Conservation (phyloP, 2,329 filamentous ascomycete genomes). For the Colletotrichum simmondsii region DNA sequence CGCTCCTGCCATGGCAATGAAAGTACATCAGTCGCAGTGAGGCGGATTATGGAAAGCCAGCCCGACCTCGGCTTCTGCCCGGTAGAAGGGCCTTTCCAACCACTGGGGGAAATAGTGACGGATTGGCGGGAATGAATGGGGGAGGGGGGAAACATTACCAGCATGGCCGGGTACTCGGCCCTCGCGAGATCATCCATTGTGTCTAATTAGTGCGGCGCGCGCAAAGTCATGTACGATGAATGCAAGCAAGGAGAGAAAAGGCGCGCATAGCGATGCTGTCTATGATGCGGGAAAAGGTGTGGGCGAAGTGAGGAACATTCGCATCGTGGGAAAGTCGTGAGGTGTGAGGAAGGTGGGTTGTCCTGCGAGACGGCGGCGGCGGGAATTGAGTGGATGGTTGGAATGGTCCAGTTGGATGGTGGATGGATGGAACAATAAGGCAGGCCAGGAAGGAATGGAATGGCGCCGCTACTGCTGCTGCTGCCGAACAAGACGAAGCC, state of each 20-base stretch:
- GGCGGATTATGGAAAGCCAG: neutral
- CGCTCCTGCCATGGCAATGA: slow-evolving; percentile 3
- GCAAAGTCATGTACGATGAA: slow-evolving; percentile 32
- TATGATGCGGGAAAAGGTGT: slow-evolving; percentile 30
- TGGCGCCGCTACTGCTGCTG: neutral
- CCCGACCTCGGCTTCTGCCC: neutral
- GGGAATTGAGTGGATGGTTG: slow-evolving; percentile 24
- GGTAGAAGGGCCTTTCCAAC: neutral
- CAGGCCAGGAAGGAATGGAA: slow-evolving; percentile 19
- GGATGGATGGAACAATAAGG: slow-evolving; percentile 14
- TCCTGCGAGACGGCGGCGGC: slow-evolving; percentile 3
- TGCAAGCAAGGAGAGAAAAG: slow-evolving; percentile 31
- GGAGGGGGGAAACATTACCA: slow-evolving; percentile 67
- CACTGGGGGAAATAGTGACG: neutral
- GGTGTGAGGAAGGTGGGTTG: slow-evolving; percentile 20
- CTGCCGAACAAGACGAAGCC: neutral
- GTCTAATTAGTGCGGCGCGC: slow-evolving; percentile 32
- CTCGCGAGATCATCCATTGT: slow-evolving; percentile 82
- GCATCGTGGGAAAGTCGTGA: slow-evolving; percentile 28
- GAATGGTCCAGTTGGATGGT: too few species aligned
- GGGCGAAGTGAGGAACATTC: slow-evolving; percentile 34
- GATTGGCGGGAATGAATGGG: neutral
- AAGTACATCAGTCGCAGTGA: neutral
- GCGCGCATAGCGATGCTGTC: slow-evolving; percentile 37
- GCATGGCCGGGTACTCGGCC: slow-evolving; percentile 92